A percentile compares a stretch with the other conserved stretches of the same genome.
These are phyloP conservation scores for Suhomyces atakaporum DNA, from an alignment of 1,139 yeast species.

Conservation along the genomic window DNA sequence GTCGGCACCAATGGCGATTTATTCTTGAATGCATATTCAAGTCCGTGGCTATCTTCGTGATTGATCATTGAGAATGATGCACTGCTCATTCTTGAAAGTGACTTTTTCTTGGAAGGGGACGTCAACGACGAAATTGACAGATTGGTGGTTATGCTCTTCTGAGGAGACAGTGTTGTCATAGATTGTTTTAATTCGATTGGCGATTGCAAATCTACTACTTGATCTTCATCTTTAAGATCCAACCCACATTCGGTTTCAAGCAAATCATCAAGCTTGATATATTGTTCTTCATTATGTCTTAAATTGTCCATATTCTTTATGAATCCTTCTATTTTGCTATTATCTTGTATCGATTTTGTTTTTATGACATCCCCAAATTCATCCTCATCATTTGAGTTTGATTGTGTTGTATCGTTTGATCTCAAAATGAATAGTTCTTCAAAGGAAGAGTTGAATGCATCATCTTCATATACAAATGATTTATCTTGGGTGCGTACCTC, in stretches of 20 bases:
- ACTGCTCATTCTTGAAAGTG: conserved; percentile 24
- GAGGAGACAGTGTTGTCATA: conserved; percentile 3
- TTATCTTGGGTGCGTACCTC: conserved; percentile 13
- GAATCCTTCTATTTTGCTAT: conserved; percentile 19
- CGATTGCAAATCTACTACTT: conserved; percentile 9
- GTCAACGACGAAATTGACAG: conserved; percentile 15
- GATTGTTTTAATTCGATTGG: conserved; percentile 9
- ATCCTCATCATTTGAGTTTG: conserved; percentile 18
- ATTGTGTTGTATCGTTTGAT: conserved; percentile 27
- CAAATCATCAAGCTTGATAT: conserved; percentile 16
- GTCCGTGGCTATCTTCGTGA: conserved; percentile 22
- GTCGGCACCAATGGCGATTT: conserved; percentile 37
- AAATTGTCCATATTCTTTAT: conserved; percentile 33
- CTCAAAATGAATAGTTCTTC: conserved; percentile 26
- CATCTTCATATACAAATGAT: conserved; percentile 19
- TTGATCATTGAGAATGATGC: conserved; percentile 26
- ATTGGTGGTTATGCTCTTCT: conserved; percentile 4
- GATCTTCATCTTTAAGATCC: conserved; percentile 13
- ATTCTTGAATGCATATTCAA: conserved; percentile 36
- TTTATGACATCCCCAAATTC: conserved; percentile 4
- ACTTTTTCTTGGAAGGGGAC: conserved; percentile 21
- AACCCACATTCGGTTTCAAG: conserved; percentile 17
- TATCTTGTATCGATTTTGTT: conserved; percentile 3
- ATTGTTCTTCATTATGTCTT: conserved; percentile 34
- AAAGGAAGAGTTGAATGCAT: conserved; percentile 23